These are phyloP conservation scores for Fusarium sp. DNA, from an alignment of 2,329 filamentous ascomycete genomes.

Conservation along the genomic window DNA sequence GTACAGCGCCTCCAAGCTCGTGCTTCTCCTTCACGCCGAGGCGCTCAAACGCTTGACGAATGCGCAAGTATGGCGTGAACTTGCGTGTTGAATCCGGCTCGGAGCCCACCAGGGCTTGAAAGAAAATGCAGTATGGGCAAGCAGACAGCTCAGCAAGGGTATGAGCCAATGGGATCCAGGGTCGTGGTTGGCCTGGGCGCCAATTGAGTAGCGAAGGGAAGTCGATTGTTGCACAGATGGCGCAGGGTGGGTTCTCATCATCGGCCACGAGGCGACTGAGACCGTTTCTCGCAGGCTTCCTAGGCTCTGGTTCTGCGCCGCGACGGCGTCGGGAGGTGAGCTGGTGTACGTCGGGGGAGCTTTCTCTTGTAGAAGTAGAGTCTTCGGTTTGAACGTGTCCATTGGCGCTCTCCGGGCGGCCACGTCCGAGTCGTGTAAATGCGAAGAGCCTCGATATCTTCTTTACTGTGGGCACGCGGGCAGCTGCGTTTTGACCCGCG, in stretches of 20 bases:
- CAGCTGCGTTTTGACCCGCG: slow-evolving; percentile 35
- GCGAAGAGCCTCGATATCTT: slow-evolving; percentile 57
- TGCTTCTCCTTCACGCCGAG: slow-evolving; percentile 57
- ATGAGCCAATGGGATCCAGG: slow-evolving; percentile 57
- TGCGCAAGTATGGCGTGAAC: slow-evolving; percentile 58
- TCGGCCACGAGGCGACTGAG: slow-evolving; percentile 51
- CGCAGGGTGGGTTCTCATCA: slow-evolving; percentile 50
- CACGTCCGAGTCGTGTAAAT: slow-evolving; percentile 51
- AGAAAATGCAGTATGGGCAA: slow-evolving; percentile 59
- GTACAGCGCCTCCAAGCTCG: slow-evolving; percentile 53
- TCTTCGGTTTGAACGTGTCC: slow-evolving; percentile 42
- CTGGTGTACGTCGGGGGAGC: slow-evolving; percentile 54
- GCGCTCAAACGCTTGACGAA: slow-evolving; percentile 57
- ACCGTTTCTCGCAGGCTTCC: slow-evolving; percentile 49
- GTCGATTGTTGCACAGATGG: slow-evolving; percentile 54
- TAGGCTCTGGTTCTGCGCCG: slow-evolving; percentile 39
- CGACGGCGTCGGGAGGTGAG: slow-evolving; percentile 51
- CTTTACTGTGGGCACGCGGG: slow-evolving; percentile 50
- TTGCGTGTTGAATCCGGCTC: slow-evolving; percentile 51
- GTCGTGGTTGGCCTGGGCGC: slow-evolving; percentile 54
- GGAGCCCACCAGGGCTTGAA: slow-evolving; percentile 54
- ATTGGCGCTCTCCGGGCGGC: slow-evolving; percentile 42
- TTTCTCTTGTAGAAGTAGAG: slow-evolving; percentile 43
- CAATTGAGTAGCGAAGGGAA: slow-evolving; percentile 56
- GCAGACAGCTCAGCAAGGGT: slow-evolving; percentile 48